A percentile compares a stretch with the other conserved stretches of the same genome.
Conservation (phyloP, 169 alveolate species). For the Plasmodium yoelii region DNA sequence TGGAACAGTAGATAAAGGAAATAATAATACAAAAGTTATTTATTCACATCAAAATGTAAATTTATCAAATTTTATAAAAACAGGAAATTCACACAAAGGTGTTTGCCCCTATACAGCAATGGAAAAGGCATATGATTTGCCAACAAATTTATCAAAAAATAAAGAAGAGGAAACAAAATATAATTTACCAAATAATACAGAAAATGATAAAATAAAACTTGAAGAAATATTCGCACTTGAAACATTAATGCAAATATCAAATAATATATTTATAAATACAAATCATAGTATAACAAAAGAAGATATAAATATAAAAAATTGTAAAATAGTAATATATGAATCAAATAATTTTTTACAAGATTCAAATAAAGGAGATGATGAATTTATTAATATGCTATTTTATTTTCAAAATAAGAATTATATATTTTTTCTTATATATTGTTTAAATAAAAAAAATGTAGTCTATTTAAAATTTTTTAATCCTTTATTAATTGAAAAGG, state of each 20-base stretch:
- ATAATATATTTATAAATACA: conserved; percentile 51
- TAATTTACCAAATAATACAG: neutral
- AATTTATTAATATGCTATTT: conserved; percentile 51
- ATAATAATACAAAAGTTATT: too few species aligned
- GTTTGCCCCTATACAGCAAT: too few species aligned
- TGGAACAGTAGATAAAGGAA: too few species aligned
- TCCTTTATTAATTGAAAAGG: conserved; percentile 62
- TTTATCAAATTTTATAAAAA: too few species aligned
- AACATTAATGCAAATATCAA: conserved; percentile 49
- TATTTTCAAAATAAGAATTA: conserved; percentile 70
- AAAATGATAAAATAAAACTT: conserved; percentile 9
- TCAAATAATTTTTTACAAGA: conserved; percentile 14
- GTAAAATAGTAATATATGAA: conserved; percentile 54
- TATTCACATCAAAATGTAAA: too few species aligned
- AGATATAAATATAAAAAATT: conserved; percentile 53
- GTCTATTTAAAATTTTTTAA: conserved; percentile 60
- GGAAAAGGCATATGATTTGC: too few species aligned
- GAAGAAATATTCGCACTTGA: conserved; percentile 71
- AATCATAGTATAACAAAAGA: conserved; percentile 53
- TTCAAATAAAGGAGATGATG: conserved; percentile 24
- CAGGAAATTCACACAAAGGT: too few species aligned
- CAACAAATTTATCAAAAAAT: neutral
- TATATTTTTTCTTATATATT: conserved; percentile 49
- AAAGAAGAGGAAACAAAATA: neutral
- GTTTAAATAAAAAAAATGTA: conserved; percentile 62